Conservation (phyloP, 768 basidiomycete species). For the Boletus pseudo-olivaceus region DNA sequence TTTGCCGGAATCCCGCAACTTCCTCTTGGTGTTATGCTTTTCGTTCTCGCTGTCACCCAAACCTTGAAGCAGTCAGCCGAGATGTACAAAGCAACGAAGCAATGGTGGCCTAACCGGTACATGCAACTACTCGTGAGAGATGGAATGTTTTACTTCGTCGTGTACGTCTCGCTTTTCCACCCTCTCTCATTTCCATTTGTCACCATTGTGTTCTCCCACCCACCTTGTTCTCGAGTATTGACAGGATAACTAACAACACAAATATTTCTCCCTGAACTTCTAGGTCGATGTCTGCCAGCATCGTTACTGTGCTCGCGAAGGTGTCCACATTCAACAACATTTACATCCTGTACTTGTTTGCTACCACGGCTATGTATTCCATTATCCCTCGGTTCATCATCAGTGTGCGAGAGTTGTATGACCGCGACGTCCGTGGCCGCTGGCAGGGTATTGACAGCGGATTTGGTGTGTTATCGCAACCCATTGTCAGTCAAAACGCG, state of each 20-base stretch:
- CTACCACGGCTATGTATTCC: background rate
- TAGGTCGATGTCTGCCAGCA: too few relatives aligned
- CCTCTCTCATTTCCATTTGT: too few relatives aligned
- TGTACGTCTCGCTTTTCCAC: background rate
- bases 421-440: background rate
- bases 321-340: too few relatives aligned
- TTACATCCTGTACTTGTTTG: background rate
- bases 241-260: too few relatives aligned
- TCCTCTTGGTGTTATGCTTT: background rate
- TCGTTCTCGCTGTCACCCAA: background rate
- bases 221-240: too few relatives aligned
- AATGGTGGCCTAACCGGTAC: conserved; percentile 8
- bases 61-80: background rate
- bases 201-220: too few relatives aligned
- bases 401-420: background rate
- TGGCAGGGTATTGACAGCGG: background rate
- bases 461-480: background rate
- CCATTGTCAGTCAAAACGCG: background rate
- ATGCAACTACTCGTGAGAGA: conserved; percentile 1
- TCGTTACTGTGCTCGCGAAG: too few relatives aligned
- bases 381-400: background rate
- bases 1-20: background rate
- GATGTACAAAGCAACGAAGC: conserved; percentile 3
- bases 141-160: conserved; percentile 9
- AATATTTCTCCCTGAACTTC: too few relatives aligned